These are phyloP conservation scores for Salvia rosmarinus DNA, from an alignment of 257 asterid species.

Conservation along the genomic window DNA sequence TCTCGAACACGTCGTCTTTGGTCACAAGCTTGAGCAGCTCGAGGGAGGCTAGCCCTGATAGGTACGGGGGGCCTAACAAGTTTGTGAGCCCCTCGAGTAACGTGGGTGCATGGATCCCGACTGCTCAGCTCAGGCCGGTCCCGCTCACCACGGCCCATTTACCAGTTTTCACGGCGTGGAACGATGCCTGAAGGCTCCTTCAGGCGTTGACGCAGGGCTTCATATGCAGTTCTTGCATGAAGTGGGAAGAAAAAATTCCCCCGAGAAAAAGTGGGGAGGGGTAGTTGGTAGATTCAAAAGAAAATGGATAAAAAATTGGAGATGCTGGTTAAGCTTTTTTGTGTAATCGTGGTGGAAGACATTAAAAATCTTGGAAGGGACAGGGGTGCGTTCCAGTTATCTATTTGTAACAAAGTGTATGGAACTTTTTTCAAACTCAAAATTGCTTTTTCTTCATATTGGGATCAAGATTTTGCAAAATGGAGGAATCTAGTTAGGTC, in stretches of 20 bases:
- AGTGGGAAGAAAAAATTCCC: background rate
- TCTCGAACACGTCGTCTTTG: slow-evolving; percentile 63
- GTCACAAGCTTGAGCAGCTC: slow-evolving; percentile 75
- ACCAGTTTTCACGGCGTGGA: slow-evolving; percentile 80
- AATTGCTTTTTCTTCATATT: slow-evolving; percentile 24
- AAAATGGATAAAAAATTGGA: background rate
- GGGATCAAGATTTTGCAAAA: slow-evolving; percentile 44
- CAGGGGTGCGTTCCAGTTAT: slow-evolving; percentile 46
- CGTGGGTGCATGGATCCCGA: slow-evolving; percentile 47
- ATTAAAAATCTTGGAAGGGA: slow-evolving; percentile 31
- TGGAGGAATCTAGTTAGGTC: slow-evolving; percentile 39
- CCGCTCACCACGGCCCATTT: slow-evolving; percentile 61
- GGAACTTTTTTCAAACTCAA: slow-evolving; percentile 43
- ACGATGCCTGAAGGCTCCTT: slow-evolving; percentile 41
- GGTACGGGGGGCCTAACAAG: slow-evolving; percentile 39
- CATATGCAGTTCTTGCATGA: slow-evolving; percentile 35
- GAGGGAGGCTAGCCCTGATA: slow-evolving; percentile 83
- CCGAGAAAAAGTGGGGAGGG: background rate
- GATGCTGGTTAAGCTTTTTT: slow-evolving; percentile 20
- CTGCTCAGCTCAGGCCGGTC: slow-evolving; percentile 49
- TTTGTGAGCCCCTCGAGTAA: slow-evolving; percentile 35
- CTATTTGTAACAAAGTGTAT: slow-evolving; percentile 38
- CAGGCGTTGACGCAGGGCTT: background rate
- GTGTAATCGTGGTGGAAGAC: slow-evolving; percentile 35
- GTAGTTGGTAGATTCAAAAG: background rate